phyloP scores from a whole-genome alignment of 2,329 filamentous ascomycete species.

The Fusarium buxicola region DNA sequence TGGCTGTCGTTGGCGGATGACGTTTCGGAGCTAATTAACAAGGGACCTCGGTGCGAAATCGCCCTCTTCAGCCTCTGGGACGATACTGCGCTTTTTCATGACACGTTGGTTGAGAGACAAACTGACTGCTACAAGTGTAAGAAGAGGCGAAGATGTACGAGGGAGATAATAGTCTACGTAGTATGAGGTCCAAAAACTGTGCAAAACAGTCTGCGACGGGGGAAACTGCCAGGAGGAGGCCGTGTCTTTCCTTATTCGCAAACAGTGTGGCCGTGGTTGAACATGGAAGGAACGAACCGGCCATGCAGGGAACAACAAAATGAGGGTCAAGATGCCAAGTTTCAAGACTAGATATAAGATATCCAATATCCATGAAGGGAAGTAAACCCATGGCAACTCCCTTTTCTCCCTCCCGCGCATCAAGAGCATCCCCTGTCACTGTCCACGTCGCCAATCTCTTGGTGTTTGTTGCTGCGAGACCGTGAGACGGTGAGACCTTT shows the following conservation, averaged over 20 bases:
- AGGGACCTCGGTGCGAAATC: slow-evolving; percentile 13
- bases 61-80: too few species aligned
- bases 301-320: slow-evolving; percentile 1
- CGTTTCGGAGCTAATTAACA: slow-evolving; percentile 32
- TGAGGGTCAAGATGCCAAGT: slow-evolving; percentile 3
- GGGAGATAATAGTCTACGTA: too few species aligned
- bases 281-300: background rate
- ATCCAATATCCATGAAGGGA: background rate
- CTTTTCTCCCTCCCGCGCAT: background rate
- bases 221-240: background rate
- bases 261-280: background rate
- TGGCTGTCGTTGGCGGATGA: slow-evolving; percentile 27
- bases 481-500: too few species aligned
- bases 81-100: too few species aligned
- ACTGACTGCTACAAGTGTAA: background rate
- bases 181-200: too few species aligned
- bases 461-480: slow-evolving; percentile 9
- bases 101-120: background rate
- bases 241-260: background rate
- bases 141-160: too few species aligned
- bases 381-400: background rate
- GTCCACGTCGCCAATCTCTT: slow-evolving; percentile 31
- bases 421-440: slow-evolving; percentile 10
- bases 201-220: too few species aligned
- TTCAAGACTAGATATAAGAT: background rate